These are phyloP conservation scores for Neonectria neomacrospora DNA, from an alignment of 2,329 filamentous ascomycete genomes.

Conservation along the genomic window DNA sequence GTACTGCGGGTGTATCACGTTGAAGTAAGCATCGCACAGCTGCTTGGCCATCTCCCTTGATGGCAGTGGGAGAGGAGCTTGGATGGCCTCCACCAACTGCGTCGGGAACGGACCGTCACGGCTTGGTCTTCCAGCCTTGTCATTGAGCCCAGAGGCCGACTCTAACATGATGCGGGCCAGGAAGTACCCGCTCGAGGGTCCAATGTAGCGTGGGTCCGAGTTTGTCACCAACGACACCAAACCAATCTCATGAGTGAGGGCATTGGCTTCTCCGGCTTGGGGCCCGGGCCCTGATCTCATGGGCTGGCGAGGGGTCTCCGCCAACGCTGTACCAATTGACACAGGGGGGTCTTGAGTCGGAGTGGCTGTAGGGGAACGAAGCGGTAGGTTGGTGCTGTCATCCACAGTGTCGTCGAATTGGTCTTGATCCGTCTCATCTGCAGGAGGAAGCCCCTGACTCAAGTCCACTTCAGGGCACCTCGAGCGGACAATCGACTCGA, in stretches of 20 bases:
- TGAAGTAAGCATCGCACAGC: slow-evolving; percentile 60
- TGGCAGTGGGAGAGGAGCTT: slow-evolving; percentile 49
- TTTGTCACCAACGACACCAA: slow-evolving; percentile 61
- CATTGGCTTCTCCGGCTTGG: slow-evolving; percentile 33
- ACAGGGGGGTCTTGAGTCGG: neutral
- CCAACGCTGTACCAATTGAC: neutral
- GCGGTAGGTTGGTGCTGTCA: slow-evolving; percentile 6
- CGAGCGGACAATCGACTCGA: slow-evolving; percentile 56
- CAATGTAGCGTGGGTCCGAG: slow-evolving; percentile 62
- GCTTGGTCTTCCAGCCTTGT: slow-evolving; percentile 14
- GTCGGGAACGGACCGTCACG: slow-evolving; percentile 36
- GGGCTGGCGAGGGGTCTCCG: slow-evolving; percentile 22
- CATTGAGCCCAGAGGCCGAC: slow-evolving; percentile 46
- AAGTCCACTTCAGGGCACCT: slow-evolving; percentile 57
- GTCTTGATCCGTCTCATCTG: slow-evolving; percentile 27
- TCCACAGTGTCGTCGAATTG: slow-evolving; percentile 22
- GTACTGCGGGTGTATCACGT: slow-evolving; percentile 59
- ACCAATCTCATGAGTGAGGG: slow-evolving; percentile 62
- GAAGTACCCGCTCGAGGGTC: slow-evolving; percentile 66
- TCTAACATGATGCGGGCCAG: slow-evolving; percentile 61
- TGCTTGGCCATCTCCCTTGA: slow-evolving; percentile 51
- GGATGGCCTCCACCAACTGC: slow-evolving; percentile 47
- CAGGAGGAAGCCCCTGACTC: slow-evolving; percentile 33
- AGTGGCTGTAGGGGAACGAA: neutral
- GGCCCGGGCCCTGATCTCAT: slow-evolving; percentile 28